Percentiles rank a stretch among this genome's conserved stretches.
These are phyloP conservation scores for Cotoneaster glaucophyllus DNA, from an alignment of 306 rosid species.

Conservation along the genomic window DNA sequence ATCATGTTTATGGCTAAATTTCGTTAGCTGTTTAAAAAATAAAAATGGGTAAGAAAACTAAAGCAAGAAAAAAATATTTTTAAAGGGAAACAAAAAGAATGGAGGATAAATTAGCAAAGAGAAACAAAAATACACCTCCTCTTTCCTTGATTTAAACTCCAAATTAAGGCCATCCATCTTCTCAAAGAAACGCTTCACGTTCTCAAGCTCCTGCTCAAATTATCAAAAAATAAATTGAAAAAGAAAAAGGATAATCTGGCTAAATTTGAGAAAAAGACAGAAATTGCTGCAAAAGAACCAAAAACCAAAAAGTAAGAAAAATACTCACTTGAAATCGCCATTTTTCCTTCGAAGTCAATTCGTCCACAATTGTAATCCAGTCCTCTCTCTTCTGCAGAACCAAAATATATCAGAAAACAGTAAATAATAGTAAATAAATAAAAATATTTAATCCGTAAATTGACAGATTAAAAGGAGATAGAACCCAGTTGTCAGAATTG, in stretches of 20 bases:
- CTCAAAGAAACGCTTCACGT: constrained; percentile 16
- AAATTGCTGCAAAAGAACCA: background rate
- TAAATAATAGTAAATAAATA: background rate
- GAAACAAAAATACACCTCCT: constrained; percentile 27
- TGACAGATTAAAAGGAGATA: background rate
- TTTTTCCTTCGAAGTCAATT: constrained; percentile 14
- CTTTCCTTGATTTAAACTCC: constrained; percentile 32
- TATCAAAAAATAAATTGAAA: background rate
- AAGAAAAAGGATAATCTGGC: background rate
- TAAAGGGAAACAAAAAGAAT: background rate
- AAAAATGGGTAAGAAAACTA: background rate
- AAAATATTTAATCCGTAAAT: background rate
- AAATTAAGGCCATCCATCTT: constrained; percentile 23
- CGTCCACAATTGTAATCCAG: constrained; percentile 19
- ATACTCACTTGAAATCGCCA: constrained; percentile 31
- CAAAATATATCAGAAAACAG: background rate
- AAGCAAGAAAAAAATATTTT: background rate
- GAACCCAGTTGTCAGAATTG: background rate
- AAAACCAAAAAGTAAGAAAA: background rate
- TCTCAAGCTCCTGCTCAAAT: constrained; percentile 37
- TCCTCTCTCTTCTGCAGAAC: constrained; percentile 36
- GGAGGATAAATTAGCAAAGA: background rate
- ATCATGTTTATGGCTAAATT: background rate
- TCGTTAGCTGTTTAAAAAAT: constrained; percentile 26
- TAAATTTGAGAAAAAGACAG: constrained; percentile 2